These are phyloP conservation scores for Ophiosphaerella narmari DNA, from an alignment of 2,329 filamentous ascomycete species.

Conservation along the genomic window DNA sequence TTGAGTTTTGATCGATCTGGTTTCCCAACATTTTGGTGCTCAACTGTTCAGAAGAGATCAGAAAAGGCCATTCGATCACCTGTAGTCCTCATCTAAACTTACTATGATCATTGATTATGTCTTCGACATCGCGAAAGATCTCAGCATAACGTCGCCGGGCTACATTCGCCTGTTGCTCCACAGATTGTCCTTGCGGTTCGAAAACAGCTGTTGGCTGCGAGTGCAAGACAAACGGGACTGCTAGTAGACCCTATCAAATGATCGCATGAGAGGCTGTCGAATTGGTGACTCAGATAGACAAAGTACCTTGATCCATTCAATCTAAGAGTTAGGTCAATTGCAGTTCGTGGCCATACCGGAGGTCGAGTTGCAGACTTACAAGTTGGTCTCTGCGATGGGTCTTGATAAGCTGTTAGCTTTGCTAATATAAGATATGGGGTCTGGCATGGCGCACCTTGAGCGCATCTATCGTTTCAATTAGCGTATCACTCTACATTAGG, in stretches of 20 bases:
- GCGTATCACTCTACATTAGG: constrained; percentile 2
- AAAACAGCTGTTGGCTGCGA: constrained; percentile 91
- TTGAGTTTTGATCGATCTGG: constrained; percentile 85
- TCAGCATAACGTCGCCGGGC: constrained; percentile 90
- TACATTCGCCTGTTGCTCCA: constrained; percentile 74
- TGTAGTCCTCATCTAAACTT: constrained; percentile 25
- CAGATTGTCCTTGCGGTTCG: constrained; percentile 66
- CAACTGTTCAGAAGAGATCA: constrained; percentile 56
- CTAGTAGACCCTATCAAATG: constrained; percentile 62
- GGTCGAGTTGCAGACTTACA: constrained; percentile 59
- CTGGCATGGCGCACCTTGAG: constrained; percentile 58
- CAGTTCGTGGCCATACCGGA: background rate
- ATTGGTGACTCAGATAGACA: background rate
- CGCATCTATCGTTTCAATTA: constrained; percentile 57
- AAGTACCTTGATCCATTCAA: constrained; percentile 87
- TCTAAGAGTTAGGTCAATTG: constrained; percentile 45
- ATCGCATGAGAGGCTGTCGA: background rate
- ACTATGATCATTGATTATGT: constrained; percentile 92
- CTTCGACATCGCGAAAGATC: constrained; percentile 92
- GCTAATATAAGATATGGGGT: background rate
- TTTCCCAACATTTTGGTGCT: constrained; percentile 68
- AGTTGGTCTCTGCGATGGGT: constrained; percentile 91
- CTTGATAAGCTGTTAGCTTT: constrained; percentile 53
- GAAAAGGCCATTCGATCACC: background rate
- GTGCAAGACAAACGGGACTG: constrained; percentile 94